Conservation (phyloP, 371 early-diverging fungal species). For the Circinella minor region DNA sequence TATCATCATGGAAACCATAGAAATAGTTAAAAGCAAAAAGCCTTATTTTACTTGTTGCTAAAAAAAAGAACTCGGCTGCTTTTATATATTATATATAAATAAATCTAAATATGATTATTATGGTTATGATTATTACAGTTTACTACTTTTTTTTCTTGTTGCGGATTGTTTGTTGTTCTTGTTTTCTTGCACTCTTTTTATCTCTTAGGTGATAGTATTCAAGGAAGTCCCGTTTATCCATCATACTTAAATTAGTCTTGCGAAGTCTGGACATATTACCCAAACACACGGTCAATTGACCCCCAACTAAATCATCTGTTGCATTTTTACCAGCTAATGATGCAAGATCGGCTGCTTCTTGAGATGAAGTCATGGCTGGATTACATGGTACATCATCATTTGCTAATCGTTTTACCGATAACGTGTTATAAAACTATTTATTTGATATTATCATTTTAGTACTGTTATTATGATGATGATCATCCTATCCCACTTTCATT, state of each 20-base stretch:
- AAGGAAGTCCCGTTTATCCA: conserved; percentile 83
- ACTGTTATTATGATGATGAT: neutral
- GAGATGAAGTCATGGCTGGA: conserved; percentile 28
- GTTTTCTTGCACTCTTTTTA: conserved; percentile 34
- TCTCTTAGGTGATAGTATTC: conserved; percentile 70
- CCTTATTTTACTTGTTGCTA: conserved; percentile 37
- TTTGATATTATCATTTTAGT: neutral
- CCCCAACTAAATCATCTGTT: conserved; percentile 62
- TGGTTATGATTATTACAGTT: too few species aligned
- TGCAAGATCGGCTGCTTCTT: conserved; percentile 35
- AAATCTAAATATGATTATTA: too few species aligned
- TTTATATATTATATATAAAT: neutral
- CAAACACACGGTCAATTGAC: conserved; percentile 61
- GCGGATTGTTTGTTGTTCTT: conserved; percentile 15
- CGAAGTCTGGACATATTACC: conserved; percentile 74
- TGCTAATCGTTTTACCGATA: conserved; percentile 61
- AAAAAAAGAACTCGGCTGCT: neutral
- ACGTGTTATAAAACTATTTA: conserved; percentile 60
- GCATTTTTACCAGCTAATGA: conserved; percentile 26
- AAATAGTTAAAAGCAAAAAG: conserved; percentile 27
- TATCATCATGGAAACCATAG: conserved; percentile 30
- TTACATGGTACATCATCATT: conserved; percentile 55
- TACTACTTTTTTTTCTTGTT: conserved; percentile 1
- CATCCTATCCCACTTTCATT: too few species aligned
- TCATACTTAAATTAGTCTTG: conserved; percentile 70